Evolutionary conservation across 805 yeast genomes (phyloP).

Genomic region (Saccharomycopsis sp.): DNA sequence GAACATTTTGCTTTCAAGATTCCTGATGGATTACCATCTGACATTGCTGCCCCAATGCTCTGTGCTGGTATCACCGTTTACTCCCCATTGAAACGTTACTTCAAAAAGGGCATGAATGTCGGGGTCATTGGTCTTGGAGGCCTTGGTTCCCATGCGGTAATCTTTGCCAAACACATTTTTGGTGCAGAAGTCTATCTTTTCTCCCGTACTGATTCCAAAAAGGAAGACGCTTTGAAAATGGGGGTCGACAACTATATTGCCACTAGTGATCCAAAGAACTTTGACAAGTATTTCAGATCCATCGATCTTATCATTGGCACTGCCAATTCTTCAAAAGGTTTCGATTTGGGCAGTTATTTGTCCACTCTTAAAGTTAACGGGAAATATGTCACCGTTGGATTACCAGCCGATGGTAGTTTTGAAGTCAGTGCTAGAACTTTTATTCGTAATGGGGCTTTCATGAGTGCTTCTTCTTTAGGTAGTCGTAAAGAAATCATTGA

Average conservation of each 20-base stretch:
- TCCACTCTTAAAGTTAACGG: conserved; percentile 24
- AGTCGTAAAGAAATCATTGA: conserved; percentile 55
- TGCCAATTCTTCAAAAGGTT: conserved; percentile 32
- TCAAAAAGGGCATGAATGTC: conserved; percentile 36
- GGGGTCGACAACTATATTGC: conserved; percentile 48
- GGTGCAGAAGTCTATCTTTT: conserved; percentile 51
- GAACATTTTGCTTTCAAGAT: conserved; percentile 35
- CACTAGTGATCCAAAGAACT: conserved; percentile 33
- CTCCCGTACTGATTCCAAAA: conserved; percentile 41
- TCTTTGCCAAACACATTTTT: conserved; percentile 42
- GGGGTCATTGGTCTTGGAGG: conserved; percentile 50
- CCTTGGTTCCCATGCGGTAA: conserved; percentile 43
- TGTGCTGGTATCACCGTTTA: conserved; percentile 49
- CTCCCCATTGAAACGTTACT: conserved; percentile 35
- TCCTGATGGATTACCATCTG: conserved; percentile 34
- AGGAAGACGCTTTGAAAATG: conserved; percentile 35
- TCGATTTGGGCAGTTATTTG: conserved; percentile 28
- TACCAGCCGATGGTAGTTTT: too few species aligned
- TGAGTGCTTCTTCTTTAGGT: conserved; percentile 28
- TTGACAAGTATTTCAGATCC: conserved; percentile 22
- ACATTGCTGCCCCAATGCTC: conserved; percentile 39
- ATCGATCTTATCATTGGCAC: conserved; percentile 41
- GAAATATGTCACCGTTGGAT: conserved; percentile 24
- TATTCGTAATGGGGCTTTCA: conserved; percentile 1
- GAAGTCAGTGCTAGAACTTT: conserved; percentile 18